Evolutionary conservation across 2,329 filamentous ascomycete species (phyloP).

Genomic region (Zymoseptoria passerinii): DNA sequence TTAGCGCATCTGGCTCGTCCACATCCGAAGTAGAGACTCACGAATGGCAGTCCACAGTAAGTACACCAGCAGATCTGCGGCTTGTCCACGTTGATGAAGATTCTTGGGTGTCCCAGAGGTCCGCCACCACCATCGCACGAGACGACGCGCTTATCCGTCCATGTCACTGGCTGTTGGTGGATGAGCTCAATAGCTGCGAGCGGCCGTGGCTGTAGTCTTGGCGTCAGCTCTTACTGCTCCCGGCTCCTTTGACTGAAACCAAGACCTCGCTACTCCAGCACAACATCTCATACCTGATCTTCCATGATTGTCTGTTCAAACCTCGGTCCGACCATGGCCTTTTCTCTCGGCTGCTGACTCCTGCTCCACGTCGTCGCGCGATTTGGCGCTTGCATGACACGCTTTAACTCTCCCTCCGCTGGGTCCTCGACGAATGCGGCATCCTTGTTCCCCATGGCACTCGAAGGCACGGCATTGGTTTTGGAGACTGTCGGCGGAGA

Average conservation of each 20-base stretch:
- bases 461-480: conserved; percentile 52
- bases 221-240: too few species aligned
- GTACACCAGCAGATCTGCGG: conserved; percentile 82
- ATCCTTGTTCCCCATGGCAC: conserved; percentile 43
- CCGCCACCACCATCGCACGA: conserved; percentile 90
- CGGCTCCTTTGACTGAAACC: too few species aligned
- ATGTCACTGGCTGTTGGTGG: conserved; percentile 88
- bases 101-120: conserved; percentile 76
- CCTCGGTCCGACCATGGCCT: conserved; percentile 85
- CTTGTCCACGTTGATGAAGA: conserved; percentile 98
- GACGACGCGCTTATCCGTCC: conserved; percentile 74
- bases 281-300: conserved; percentile 58
- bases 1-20: conserved; percentile 3
- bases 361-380: conserved; percentile 70
- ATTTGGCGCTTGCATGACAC: conserved; percentile 77
- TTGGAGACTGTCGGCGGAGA: conserved; percentile 42
- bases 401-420: conserved; percentile 47
- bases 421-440: conserved; percentile 48
- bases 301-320: conserved; percentile 97
- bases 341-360: conserved; percentile 70
- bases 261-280: not conserved
- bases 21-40: conserved; percentile 44
- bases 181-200: conserved; percentile 89
- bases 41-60: conserved; percentile 90
- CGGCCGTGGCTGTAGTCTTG: conserved; percentile 62